These are phyloP conservation scores for Mortierella sp. DNA, from an alignment of 371 early-diverging fungal genomes.

Conservation along the genomic window DNA sequence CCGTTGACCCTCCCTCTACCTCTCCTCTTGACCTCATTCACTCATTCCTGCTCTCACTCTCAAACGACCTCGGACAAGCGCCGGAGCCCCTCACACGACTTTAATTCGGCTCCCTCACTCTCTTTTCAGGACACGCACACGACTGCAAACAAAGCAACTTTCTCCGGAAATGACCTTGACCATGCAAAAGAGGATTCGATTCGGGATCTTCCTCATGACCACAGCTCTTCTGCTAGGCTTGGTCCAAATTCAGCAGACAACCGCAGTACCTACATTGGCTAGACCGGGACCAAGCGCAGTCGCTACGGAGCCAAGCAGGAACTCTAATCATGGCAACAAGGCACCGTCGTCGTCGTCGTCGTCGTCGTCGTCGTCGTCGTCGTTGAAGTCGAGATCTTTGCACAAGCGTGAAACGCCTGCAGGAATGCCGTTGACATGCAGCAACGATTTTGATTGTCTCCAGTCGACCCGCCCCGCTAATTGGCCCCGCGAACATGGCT, in stretches of 20 bases:
- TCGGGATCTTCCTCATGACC: constrained; percentile 3
- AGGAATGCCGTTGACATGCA: constrained; percentile 27
- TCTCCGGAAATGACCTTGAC: constrained; percentile 1
- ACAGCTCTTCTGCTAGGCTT: constrained; percentile 2
- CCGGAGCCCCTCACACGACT: too few relatives aligned
- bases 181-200: not conserved
- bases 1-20: too few relatives aligned
- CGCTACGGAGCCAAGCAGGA: too few relatives aligned
- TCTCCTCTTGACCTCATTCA: too few relatives aligned
- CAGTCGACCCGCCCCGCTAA: constrained; percentile 22
- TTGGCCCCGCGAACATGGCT: constrained; percentile 35
- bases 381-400: too few relatives aligned
- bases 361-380: too few relatives aligned
- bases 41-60: too few relatives aligned
- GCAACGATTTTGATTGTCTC: constrained; percentile 46
- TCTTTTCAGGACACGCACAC: not conserved
- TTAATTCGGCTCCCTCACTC: not conserved
- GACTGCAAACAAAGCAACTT: not conserved
- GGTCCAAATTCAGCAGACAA: constrained; percentile 3
- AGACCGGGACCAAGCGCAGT: not conserved
- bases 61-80: too few relatives aligned
- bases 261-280: not conserved
- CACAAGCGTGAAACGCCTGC: constrained; percentile 37
- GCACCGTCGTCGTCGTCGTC: not conserved
- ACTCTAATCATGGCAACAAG: too few relatives aligned